Evolutionary conservation across 768 basidiomycete genomes (phyloP), one percentile per base, ranked within the genome.

Genomic region (Termitomyces sp.): DNA sequence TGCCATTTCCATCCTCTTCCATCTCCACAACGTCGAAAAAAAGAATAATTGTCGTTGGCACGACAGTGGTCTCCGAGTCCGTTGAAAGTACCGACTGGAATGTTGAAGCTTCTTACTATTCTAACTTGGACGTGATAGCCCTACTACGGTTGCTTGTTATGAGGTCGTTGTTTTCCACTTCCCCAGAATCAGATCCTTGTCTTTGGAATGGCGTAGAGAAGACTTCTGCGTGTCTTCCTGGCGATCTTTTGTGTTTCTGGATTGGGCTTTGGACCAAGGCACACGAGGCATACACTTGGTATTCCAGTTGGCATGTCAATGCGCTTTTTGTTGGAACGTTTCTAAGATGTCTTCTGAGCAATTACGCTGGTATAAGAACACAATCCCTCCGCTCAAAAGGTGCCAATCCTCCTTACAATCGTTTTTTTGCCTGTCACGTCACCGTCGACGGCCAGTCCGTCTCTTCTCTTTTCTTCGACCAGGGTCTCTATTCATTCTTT

Each of bases 401-500:
- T 45, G 38, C 32, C 38, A 32, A 58, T 15, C 22, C 42, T 55
- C 41, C 53, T 56, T 58, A 56, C n/a, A n/a, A n/a, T n/a, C n/a
- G n/a, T n/a, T n/a, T n/a, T n/a, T n/a, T 58, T 58, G 55, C 63
- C 65, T 71, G 71, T 70, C n/a, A n/a, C n/a, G 73, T 77, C 73
- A 67, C 22, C 31, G 32, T 77, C 72, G 76, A 76, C 74, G 73
- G 73, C 73, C 68, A 67, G 66, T 68, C 45, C 52, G 41, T 63
- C 60, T 64, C 55, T 60, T 53, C 60, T 59, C 66, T 66, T 48
- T 57, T 50, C 61, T 61, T 70, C 68, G 77, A 77, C 79, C 78
- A 71, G n/a, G 77, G 79, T 70, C 76, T 78, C 51, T 41, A 41
- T 13, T 44, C 51, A 40, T 56, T 44, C 63, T 57, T 60, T 64